Base-by-base conservation (phyloP, 805 yeast species). In the Myxozyma nipponensis region DNA sequence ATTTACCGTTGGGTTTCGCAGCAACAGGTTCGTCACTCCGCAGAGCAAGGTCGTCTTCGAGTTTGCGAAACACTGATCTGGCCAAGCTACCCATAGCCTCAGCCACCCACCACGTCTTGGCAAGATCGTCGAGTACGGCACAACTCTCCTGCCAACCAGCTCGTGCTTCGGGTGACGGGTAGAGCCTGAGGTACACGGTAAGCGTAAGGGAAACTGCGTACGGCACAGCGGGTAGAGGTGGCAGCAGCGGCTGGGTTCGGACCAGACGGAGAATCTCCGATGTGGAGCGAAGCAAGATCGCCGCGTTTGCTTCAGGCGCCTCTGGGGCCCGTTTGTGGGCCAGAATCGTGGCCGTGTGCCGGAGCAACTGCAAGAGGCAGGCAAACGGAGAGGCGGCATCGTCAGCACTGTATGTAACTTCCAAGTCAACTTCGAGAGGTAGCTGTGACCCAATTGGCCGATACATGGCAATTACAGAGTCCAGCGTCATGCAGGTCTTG, bases 381-480 rank as follows among this genome's bases (percentile, higher is more conserved):
- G 59, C 63, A 37, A 57, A 43, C 1, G 66, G 67, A 18, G 62
- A 58, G 2, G 46, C 38, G 9, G 54, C 41, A 39, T 60, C 63
- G 24, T 58, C 64, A n/a, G 59, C 56, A 10, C 52, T 57, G 42
- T 64, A 63, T 23, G 54, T 30, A 36, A 54, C 51, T 19, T 47
- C 52, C 7, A 53, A 25, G 44, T 64, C 66, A 6, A 63, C 63
- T 25, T 49, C 64, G 2, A 58, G 54, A 18, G 66, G 66, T 2
- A 62, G 46, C 18, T 39, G n/a, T 18, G 56, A 47, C 4, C 56
- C 58, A 17, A 48, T 15, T 3, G 76, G 76, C 38, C 72, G 69
- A 59, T 71, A 72, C 46, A 69, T 59, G 37, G 66, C 60, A 23
- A 71, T 59, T 44, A 72, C 73, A 36, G 64, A 59, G 50, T 72